phyloP scores from a whole-genome alignment of 129 eudicot genomes.

The Heracleum sosnowskyi region DNA sequence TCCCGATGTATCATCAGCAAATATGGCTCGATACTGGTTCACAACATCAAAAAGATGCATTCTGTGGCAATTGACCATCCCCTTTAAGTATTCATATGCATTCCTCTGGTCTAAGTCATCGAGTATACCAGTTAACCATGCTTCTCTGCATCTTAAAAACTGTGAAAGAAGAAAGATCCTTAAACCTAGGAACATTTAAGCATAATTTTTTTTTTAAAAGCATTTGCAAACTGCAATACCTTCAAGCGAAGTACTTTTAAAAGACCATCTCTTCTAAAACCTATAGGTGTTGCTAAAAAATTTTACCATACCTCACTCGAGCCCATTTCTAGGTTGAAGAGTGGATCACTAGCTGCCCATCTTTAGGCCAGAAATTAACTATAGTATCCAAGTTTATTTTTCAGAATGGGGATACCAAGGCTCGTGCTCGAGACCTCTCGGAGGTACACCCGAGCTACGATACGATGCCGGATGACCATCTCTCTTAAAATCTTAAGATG shows the following conservation, averaged over 20 bases:
- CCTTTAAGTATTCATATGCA: conserved; percentile 92
- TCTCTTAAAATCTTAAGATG: not conserved
- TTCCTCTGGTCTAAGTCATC: conserved; percentile 96
- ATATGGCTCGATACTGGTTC: conserved; percentile 96
- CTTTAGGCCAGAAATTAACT: not conserved
- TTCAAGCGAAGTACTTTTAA: not conserved
- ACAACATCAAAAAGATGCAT: conserved; percentile 98
- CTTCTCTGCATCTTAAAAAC: conserved; percentile 95
- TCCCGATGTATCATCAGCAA: conserved; percentile 94
- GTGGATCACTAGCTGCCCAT: not conserved
- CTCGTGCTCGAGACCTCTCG: not conserved
- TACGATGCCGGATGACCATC: not conserved
- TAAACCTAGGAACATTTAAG: not conserved
- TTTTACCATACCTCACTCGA: not conserved
- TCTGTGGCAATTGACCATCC: conserved; percentile 76
- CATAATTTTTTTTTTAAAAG: too few species aligned
- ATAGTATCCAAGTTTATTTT: not conserved
- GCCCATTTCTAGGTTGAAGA: not conserved
- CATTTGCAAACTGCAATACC: not conserved
- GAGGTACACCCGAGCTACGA: not conserved
- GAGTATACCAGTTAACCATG: conserved; percentile 94
- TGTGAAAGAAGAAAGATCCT: conserved; percentile 26
- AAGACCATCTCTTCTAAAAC: not conserved
- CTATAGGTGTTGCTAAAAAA: not conserved
- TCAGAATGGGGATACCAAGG: not conserved